Conservation (phyloP, 176 grass and related monocot genomes). For the Thalia dealbata region DNA sequence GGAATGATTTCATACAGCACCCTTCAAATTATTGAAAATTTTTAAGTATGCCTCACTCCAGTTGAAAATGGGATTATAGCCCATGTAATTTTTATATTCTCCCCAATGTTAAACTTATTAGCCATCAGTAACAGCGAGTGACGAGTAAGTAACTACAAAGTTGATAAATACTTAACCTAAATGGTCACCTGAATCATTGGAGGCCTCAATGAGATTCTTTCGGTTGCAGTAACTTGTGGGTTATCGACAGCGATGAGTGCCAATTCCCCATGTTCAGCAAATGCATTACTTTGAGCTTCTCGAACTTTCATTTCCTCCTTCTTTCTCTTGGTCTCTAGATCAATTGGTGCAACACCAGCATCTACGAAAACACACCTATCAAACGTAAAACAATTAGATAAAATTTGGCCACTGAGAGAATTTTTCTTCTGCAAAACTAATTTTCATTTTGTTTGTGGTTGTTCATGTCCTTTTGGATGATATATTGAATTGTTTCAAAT, state of each 20-base stretch:
- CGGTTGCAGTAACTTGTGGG: constrained; percentile 47
- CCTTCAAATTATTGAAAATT: not conserved
- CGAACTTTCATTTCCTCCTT: constrained; percentile 97
- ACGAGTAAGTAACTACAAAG: not conserved
- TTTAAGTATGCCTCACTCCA: not conserved
- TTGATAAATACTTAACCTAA: not conserved
- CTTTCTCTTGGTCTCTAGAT: constrained; percentile 85
- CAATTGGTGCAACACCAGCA: constrained; percentile 81
- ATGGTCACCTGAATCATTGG: constrained; percentile 79
- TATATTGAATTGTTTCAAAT: too few relatives aligned
- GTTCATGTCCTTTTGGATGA: too few relatives aligned
- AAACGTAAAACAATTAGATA: not conserved
- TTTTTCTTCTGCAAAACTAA: too few relatives aligned
- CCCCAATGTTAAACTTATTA: not conserved
- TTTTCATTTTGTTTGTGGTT: too few relatives aligned
- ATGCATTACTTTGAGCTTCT: constrained; percentile 72
- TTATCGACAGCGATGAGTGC: constrained; percentile 84
- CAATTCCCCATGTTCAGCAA: constrained; percentile 76
- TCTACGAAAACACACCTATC: constrained; percentile 96
- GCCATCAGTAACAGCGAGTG: not conserved
- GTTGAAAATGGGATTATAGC: not conserved
- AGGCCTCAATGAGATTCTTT: constrained; percentile 74
- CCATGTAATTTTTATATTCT: not conserved
- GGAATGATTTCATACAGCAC: not conserved
- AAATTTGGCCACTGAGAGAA: too few relatives aligned